Evolutionary conservation across 202 grass and related monocot species (phyloP), one percentile per base, ranked within the genome.

Genomic region (Carex sylvatica): DNA sequence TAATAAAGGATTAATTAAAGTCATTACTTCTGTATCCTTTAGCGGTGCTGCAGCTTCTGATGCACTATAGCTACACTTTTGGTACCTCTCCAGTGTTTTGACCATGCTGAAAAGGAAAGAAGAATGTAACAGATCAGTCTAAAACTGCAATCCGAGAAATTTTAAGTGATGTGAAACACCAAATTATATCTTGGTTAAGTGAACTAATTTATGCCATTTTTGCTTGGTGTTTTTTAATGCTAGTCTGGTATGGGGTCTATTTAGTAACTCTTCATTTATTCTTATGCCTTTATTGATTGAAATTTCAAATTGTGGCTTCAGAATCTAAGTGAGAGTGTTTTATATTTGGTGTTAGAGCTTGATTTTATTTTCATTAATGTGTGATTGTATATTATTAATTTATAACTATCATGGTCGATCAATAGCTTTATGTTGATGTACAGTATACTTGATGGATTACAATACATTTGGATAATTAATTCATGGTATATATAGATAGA

Each of bases 21-120:
- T 77, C n/a, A 62, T 79, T 87, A 97, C 94, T 84, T 94, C 87
- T 55, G 44, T 90, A 44, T 90, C 86, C 64, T 84, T 71, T 16
- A 71, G 4, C 16, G 90, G 83, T 79, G 82, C 65, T 40, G 31
- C 69, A 40, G 83, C 83, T 86, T 92, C 91, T 18, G 80, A 85
- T 78, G 86, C 65, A 80, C 42, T 88, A 78, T 84, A 87, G 76
- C 82, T 92, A 83, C 86, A 90, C 44, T 66, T 92, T 54, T 87
- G 91, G 62, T 94, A 97, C 77, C 85, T 94, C 60, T 94, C 91
- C 4, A 97, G 80, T 65, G 88, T 92, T 83, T 88, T 92, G 82
- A 86, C 87, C 87, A 97, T 91, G 83, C 91, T 97, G 85, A 9
- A n/a, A 35, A 76, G 5, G 11, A 35, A 76, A 11, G 24, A 54